Conservation (phyloP, 148 eudicot species). For the Diospyros lotus region DNA sequence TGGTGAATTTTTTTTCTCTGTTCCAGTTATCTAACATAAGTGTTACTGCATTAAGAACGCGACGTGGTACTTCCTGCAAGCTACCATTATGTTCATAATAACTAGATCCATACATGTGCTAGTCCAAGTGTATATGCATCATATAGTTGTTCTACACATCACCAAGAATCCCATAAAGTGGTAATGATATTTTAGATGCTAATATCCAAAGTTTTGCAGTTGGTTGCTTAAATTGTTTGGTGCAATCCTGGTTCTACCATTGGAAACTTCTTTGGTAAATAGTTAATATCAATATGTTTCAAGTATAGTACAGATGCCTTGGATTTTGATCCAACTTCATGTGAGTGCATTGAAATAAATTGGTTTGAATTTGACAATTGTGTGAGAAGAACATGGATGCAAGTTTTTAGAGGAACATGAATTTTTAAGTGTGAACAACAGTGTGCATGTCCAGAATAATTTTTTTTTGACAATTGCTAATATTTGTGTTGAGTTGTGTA, state of each 20-base stretch:
- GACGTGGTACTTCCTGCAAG: neutral
- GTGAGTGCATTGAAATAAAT: neutral
- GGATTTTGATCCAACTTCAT: neutral
- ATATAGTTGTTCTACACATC: neutral
- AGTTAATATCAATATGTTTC: neutral
- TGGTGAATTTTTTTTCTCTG: no score
- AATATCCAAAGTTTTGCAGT: neutral
- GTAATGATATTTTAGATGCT: neutral
- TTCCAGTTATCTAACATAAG: no score
- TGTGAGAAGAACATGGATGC: neutral
- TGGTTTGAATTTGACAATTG: neutral
- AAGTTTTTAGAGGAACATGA: neutral
- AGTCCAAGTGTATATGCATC: neutral
- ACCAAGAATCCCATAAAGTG: neutral
- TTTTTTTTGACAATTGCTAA: neutral
- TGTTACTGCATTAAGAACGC: neutral
- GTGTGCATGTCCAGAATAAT: neutral
- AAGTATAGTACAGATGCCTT: neutral
- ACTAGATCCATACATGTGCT: neutral
- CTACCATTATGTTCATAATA: neutral
- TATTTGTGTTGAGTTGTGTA: neutral
- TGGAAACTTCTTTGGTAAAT: neutral
- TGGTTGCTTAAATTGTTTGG: neutral
- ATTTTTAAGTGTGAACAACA: neutral
- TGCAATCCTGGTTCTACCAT: neutral